Evolutionary conservation across 495 filamentous ascomycete species (phyloP), one percentile per base, ranked within the genome.

Genomic region (Trypethelium eluteriae): DNA sequence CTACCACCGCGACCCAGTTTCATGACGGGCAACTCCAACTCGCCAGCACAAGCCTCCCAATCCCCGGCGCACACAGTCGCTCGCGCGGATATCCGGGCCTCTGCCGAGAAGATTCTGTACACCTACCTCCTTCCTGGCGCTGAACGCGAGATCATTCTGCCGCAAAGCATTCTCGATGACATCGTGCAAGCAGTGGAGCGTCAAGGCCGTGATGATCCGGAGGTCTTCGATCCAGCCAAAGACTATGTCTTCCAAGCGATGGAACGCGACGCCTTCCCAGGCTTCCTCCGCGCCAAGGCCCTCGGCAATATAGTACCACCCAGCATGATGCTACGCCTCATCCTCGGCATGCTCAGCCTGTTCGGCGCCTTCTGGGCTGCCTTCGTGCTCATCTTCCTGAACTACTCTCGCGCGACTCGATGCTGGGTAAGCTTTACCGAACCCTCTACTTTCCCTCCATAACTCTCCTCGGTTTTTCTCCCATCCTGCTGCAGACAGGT

Each of bases 201-300:
- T 64, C 85, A 89, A 65, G 89, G 89, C 53, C 86, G 94, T 72
- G 95, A 97, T 70, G 94, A 99, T 73, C 94, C 94, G 1, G 94
- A 98, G 74, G 86, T 99, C 11, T 99, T 99, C 69, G 93, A 97
- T 74, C 87, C 89, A 2, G 94, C 94, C 36, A 98, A 98, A 77
- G 95, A 99, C 79, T 99, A 98, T 74, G 93, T 96, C 59, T 99
- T 97, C 77, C 95, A 98, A 74, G 94, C 94, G 2, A 99, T 99
- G 95, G 94, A 99, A 77, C 87, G 95, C 50, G 94, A 98, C 78
- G 94, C 94, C 14, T 98, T 96, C 77, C 94, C 94, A 3, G 93
- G 93, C 34, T 98, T 98, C 81, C 84, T 98, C 69, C 86, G 91
- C 71, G 88, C 89, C 72, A 97, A 97, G 79, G 94, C 93, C 6